Evolutionary conservation across 257 asterid species (phyloP).

Genomic region (Nicotiana tomentosiformis): DNA sequence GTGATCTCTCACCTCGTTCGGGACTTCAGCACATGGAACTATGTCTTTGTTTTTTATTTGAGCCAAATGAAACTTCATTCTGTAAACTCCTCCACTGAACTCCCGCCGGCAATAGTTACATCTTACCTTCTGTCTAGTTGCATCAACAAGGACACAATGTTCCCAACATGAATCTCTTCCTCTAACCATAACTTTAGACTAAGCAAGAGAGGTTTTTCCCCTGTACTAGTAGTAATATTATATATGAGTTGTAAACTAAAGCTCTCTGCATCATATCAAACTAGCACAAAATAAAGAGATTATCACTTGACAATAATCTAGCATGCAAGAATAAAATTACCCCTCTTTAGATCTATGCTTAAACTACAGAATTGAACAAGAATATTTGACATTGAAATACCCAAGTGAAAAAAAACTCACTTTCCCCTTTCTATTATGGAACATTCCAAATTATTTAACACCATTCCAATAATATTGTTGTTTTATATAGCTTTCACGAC

Average conservation of each 20-base stretch:
- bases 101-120: slow-evolving; percentile 44
- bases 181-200: slow-evolving; percentile 29
- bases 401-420: background rate
- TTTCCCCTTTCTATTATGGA: too few relatives aligned
- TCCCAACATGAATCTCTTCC: slow-evolving; percentile 50
- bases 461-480: background rate
- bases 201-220: background rate
- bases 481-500: background rate
- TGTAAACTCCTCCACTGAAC: slow-evolving; percentile 48
- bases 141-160: slow-evolving; percentile 46
- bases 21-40: slow-evolving; percentile 38
- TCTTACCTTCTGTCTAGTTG: slow-evolving; percentile 40
- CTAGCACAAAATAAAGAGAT: background rate
- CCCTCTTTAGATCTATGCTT: background rate
- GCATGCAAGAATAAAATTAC: background rate
- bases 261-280: background rate
- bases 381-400: background rate
- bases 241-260: background rate
- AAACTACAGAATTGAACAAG: background rate
- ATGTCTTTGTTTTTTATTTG: slow-evolving; percentile 43
- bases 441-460: background rate
- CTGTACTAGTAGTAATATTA: background rate
- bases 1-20: slow-evolving; percentile 26
- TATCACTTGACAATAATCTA: background rate
- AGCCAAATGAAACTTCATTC: slow-evolving; percentile 48